Evolutionary conservation across 1,284 basidiomycete species (phyloP).

Genomic region (Dichomitus squalens): DNA sequence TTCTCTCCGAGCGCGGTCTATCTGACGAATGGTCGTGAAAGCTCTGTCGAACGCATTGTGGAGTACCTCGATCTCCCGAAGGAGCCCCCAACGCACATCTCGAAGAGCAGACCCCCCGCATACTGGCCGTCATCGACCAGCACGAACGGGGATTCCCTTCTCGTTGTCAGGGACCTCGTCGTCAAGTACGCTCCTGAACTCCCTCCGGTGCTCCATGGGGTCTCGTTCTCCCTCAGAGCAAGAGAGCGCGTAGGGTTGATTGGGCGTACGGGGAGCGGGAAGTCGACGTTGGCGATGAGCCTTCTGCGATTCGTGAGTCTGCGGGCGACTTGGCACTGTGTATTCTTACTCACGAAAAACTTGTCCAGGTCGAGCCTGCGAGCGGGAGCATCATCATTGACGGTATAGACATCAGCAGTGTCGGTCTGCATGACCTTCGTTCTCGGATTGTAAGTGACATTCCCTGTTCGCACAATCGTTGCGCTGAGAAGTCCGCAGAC

Average conservation of each 20-base stretch:
- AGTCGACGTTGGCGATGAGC: slow-evolving; percentile 84
- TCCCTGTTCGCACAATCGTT: not conserved
- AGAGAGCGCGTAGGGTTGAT: slow-evolving; percentile 74
- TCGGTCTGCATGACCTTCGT: slow-evolving; percentile 85
- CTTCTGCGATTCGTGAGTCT: slow-evolving; percentile 79
- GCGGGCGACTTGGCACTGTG: too few relatives aligned
- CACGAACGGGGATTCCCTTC: slow-evolving; percentile 42
- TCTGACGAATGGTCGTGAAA: slow-evolving; percentile 27
- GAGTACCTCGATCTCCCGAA: slow-evolving; percentile 90
- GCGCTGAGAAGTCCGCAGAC: slow-evolving; percentile 44
- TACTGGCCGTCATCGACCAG: slow-evolving; percentile 81
- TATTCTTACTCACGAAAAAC: not conserved
- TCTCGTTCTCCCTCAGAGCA: slow-evolving; percentile 68
- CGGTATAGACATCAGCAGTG: slow-evolving; percentile 86
- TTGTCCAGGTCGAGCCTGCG: slow-evolving; percentile 69
- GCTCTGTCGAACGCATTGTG: slow-evolving; percentile 84
- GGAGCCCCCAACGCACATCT: slow-evolving; percentile 77
- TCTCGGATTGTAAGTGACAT: slow-evolving; percentile 59
- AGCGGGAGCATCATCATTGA: slow-evolving; percentile 82
- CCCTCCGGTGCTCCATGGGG: slow-evolving; percentile 76
- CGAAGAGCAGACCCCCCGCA: slow-evolving; percentile 70
- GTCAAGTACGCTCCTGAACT: slow-evolving; percentile 86
- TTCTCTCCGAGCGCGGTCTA: not conserved
- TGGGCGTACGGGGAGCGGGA: slow-evolving; percentile 80
- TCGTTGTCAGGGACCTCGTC: slow-evolving; percentile 66